These are phyloP conservation scores for Penicillium chermesinum DNA, from an alignment of 495 filamentous ascomycete species.

Conservation along the genomic window DNA sequence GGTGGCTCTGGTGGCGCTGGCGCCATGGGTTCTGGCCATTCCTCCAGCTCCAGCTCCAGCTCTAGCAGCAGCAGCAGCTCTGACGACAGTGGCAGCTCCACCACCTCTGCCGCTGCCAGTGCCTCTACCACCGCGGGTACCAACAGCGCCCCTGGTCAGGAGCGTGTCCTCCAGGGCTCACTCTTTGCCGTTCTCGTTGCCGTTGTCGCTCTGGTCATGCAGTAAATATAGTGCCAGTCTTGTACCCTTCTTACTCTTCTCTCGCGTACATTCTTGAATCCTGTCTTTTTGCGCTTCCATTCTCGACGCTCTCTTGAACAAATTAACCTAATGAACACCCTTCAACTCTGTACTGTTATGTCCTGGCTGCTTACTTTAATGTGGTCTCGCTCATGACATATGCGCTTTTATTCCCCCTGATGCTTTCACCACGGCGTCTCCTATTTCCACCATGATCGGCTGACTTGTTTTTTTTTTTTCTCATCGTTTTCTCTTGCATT, in stretches of 20 bases:
- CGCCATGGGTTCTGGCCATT: slow-evolving; percentile 2
- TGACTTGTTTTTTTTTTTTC: not conserved
- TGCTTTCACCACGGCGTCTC: not conserved
- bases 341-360: not conserved
- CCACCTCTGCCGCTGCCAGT: slow-evolving; percentile 13
- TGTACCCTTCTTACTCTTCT: slow-evolving; percentile 11
- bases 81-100: slow-evolving; percentile 11
- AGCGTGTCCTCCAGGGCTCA: slow-evolving; percentile 47
- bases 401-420: not conserved
- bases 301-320: slow-evolving; percentile 8
- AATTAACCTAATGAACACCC: slow-evolving; percentile 5
- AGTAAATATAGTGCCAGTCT: slow-evolving; percentile 35
- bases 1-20: slow-evolving; percentile 28
- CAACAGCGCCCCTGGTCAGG: slow-evolving; percentile 33
- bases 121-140: slow-evolving; percentile 9
- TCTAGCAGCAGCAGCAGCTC: slow-evolving; percentile 18
- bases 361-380: not conserved
- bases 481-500: no score
- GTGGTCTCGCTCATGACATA: not conserved
- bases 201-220: slow-evolving; percentile 47
- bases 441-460: not conserved
- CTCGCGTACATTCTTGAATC: slow-evolving; percentile 16
- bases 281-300: not conserved
- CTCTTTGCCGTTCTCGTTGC: slow-evolving; percentile 54
- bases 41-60: slow-evolving; percentile 7